Percentiles rank a stretch among this genome's conserved stretches.
phyloP scores from a whole-genome alignment of 768 basidiomycete genomes.

The Clavaria fumosa region DNA sequence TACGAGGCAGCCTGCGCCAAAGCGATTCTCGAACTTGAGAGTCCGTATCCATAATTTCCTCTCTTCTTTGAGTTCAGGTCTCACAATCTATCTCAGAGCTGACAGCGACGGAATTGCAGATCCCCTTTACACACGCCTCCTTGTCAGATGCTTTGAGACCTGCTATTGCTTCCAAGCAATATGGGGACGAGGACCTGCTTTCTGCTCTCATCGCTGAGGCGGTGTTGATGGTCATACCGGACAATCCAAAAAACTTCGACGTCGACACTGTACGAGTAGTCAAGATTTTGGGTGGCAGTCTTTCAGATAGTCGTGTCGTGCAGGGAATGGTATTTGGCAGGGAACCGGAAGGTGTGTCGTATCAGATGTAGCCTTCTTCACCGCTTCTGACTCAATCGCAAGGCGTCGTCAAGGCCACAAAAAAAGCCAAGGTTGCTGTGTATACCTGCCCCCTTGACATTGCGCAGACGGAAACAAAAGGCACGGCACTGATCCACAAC shows the following conservation, averaged over 20 bases:
- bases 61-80: slow-evolving; percentile 6
- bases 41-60: slow-evolving; percentile 44
- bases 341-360: slow-evolving; percentile 71
- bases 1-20: slow-evolving; percentile 85
- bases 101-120: slow-evolving; percentile 51
- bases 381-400: not conserved
- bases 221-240: slow-evolving; percentile 81
- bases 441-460: slow-evolving; percentile 89
- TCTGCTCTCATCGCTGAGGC: slow-evolving; percentile 84
- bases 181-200: slow-evolving; percentile 78
- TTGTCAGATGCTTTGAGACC: slow-evolving; percentile 73
- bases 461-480: slow-evolving; percentile 97
- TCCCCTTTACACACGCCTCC: slow-evolving; percentile 51
- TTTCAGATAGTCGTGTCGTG: slow-evolving; percentile 76
- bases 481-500: slow-evolving; percentile 89
- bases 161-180: slow-evolving; percentile 94
- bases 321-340: slow-evolving; percentile 97
- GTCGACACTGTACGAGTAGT: slow-evolving; percentile 97
- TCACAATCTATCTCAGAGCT: slow-evolving; percentile 33
- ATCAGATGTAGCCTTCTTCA: not conserved
- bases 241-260: slow-evolving; percentile 83
- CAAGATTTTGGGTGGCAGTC: slow-evolving; percentile 91
- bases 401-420: slow-evolving; percentile 74
- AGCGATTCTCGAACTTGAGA: slow-evolving; percentile 76
- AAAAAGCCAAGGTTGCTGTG: slow-evolving; percentile 85